These are phyloP conservation scores for Fusarium sp. DNA, from an alignment of 2,329 filamentous ascomycete genomes.

Conservation along the genomic window DNA sequence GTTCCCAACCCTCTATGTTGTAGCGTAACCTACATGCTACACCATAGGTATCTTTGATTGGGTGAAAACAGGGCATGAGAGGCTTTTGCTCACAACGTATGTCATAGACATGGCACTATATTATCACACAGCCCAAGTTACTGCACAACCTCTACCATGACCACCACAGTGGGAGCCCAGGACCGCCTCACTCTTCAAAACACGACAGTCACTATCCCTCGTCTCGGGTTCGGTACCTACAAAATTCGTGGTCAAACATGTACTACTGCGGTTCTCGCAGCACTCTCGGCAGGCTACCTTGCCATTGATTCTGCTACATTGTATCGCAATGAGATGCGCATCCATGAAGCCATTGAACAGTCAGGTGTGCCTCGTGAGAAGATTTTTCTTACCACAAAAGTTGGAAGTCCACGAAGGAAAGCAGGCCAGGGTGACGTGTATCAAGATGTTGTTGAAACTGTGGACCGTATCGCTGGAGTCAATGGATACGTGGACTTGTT, in stretches of 20 bases:
- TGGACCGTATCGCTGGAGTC: constrained; percentile 68
- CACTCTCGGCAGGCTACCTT: constrained; percentile 69
- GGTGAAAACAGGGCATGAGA: neutral
- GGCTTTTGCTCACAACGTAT: neutral
- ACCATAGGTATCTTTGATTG: too few species aligned
- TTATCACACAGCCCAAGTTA: neutral
- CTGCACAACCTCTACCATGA: constrained; percentile 3
- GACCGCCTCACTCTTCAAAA: constrained; percentile 42
- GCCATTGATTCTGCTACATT: constrained; percentile 73
- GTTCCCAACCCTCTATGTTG: too few species aligned
- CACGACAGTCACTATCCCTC: constrained; percentile 63
- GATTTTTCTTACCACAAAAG: constrained; percentile 79
- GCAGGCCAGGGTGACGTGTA: constrained; percentile 65
- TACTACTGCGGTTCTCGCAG: constrained; percentile 68
- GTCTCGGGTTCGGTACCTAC: constrained; percentile 79
- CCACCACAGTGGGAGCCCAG: constrained; percentile 22
- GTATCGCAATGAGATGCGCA: constrained; percentile 76
- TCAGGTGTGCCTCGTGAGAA: constrained; percentile 68
- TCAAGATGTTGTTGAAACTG: constrained; percentile 68
- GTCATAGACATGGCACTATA: neutral
- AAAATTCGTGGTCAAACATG: constrained; percentile 67
- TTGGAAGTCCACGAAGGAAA: constrained; percentile 61
- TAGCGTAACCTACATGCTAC: too few species aligned
- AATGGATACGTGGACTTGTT: constrained; percentile 78
- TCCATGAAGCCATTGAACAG: constrained; percentile 71